Evolutionary conservation across 257 asterid species (phyloP), one percentile per base, ranked within the genome.

Genomic region (Haberlea rhodopensis): DNA sequence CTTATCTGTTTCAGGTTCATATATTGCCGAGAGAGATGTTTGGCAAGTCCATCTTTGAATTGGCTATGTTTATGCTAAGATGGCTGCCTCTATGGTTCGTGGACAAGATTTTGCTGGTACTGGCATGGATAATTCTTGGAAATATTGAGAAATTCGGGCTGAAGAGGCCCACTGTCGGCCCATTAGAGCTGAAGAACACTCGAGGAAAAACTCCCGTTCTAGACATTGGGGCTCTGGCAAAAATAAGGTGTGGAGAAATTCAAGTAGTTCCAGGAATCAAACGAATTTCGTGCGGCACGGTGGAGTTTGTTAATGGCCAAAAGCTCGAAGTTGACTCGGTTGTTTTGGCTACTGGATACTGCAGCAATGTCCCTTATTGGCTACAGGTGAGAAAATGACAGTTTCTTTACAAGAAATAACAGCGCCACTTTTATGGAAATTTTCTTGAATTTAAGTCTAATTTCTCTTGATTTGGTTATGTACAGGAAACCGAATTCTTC

Each of bases 21-120:
- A 84, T 87, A 2, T 70, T 87, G 51, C 92, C 92, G 0, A 72
- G 92, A 56, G 90, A 85, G 51, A 59, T 81, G 1, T 54, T 81
- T 8, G 92, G 95, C 1, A 85, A 77, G 70, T 85, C 95, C 6
- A 82, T 86, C 0, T 87, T 85, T 25, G 86, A 82, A 48, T 28
- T 85, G 19, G 92, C 88, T 3, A 65, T 85, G 80, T 29, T 78
- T 7, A 60, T 87, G 72, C 68, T 87, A 8, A 62, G 60, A 64
- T 85, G 90, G 95, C 74, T 87, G n/a, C 95, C 95, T 3, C 28
- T 85, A 16, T 85, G 94, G 88, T 63, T 85, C 0, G 95, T 79
- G 7, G 95, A 87, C 62, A 87, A 76, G 63, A 45, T 81, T 5
- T 49, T 87, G 77, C 80, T 87, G 0, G 3, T 78, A 1, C 10